A percentile compares a stretch with the other conserved stretches of the same genome.
Conservation (phyloP, 2,329 filamentous ascomycete species). For the Paecilomyces sp. region DNA sequence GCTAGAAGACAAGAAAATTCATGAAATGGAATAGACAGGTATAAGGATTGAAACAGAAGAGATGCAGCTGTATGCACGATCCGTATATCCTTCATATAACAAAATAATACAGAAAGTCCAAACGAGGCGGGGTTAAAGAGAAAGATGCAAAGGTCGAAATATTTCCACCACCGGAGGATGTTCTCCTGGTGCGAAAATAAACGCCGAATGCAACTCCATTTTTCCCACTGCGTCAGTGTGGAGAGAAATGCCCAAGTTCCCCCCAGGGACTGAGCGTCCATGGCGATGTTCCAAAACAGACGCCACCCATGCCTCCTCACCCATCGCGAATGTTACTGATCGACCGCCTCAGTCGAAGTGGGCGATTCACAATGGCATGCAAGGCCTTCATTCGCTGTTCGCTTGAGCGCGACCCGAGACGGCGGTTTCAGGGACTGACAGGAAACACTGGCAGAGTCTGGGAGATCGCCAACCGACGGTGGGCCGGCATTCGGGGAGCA, state of each 20-base stretch:
- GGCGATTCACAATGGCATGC: not conserved
- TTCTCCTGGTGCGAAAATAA: not conserved
- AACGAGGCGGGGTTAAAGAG: too few species aligned
- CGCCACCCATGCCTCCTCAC: not conserved
- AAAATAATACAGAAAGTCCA: too few species aligned
- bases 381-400: constrained; percentile 1
- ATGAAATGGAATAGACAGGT: not conserved
- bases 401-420: not conserved
- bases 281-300: not conserved
- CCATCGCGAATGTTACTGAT: not conserved
- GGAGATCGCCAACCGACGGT: not conserved
- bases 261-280: not conserved
- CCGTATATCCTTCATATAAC: too few species aligned
- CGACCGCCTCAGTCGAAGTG: not conserved
- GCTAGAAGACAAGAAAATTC: not conserved
- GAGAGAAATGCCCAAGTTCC: not conserved
- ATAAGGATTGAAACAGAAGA: not conserved
- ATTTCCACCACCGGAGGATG: not conserved
- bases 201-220: not conserved
- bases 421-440: not conserved
- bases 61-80: not conserved
- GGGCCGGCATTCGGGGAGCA: not conserved
- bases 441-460: not conserved
- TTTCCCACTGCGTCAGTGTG: not conserved
- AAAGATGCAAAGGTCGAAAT: not conserved